Conservation (phyloP, 139 green algal genomes). For the Tetradesmus obliquus region DNA sequence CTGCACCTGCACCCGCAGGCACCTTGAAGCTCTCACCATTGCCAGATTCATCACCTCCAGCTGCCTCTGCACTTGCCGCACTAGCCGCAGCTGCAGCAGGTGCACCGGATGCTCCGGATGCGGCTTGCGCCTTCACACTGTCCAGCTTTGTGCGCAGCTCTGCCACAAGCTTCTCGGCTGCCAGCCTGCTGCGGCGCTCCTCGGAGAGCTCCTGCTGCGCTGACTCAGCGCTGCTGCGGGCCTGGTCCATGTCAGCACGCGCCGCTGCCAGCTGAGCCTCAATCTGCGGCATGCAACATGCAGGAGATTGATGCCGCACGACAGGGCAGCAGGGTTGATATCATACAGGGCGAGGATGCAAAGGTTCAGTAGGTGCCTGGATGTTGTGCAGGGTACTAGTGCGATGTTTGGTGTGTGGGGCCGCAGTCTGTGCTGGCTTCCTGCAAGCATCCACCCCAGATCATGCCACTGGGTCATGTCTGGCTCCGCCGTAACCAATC, state of each 20-base stretch:
- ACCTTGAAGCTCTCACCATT: conserved; percentile 8
- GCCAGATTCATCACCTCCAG: background rate
- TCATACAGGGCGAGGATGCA: too few relatives aligned
- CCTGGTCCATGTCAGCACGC: conserved; percentile 11
- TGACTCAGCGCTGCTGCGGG: background rate
- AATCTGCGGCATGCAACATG: conserved; percentile 15
- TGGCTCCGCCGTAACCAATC: too few relatives aligned
- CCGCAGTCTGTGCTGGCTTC: too few relatives aligned
- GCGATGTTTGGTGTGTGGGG: background rate
- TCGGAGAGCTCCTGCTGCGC: conserved; percentile 28
- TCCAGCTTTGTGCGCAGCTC: conserved; percentile 32
- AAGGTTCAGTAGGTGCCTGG: too few relatives aligned
- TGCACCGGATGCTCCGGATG: background rate
- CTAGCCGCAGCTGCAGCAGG: background rate
- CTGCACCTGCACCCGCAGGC: background rate
- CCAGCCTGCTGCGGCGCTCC: conserved; percentile 36
- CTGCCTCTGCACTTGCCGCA: background rate
- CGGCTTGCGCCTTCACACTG: background rate
- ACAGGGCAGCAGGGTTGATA: background rate
- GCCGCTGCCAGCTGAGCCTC: conserved; percentile 7
- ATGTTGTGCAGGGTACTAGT: too few relatives aligned
- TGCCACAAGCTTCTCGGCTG: conserved; percentile 27
- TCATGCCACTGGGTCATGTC: too few relatives aligned
- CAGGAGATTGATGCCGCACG: background rate
- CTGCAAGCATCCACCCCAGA: too few relatives aligned